Base-by-base conservation (phyloP, 2,329 filamentous ascomycete species). In the Gyromitra esculenta region DNA sequence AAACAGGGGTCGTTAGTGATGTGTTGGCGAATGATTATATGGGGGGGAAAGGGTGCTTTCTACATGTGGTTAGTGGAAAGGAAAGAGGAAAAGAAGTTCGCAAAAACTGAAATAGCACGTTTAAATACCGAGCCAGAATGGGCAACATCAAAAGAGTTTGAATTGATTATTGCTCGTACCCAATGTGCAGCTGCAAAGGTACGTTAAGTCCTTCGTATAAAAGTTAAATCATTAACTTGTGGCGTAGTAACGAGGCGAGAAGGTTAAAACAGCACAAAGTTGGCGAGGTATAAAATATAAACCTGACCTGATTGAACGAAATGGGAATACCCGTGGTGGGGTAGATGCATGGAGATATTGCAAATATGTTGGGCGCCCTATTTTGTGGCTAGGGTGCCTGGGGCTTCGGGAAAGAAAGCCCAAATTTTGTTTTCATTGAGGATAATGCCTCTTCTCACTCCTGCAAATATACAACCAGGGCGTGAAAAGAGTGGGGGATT, bases 201-300 rank as follows among this genome's bases (percentile, higher is more conserved):
- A 45, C 9, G 13, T 45, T 31, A 31, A 3, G 2, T 4, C 2
- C 41, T 84, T 4, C 7, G 6, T 31, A 59, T 35, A 25, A 25
- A 8, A 41, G n/a, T 43, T 60, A 39, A 39, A 78, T 52, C 9
- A 60, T 60, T 39, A 7, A 45, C 8, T 9, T 45, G 41, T 45
- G 13, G 7, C 7, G 3, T 15, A 25, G n/a, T 7, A 5, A 52
- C 48, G 18, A 7, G n/a, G n/a, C 0, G 48, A 45, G 15, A 45
- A 45, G 41, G 7, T 45, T 45, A 52, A 52, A 52, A 9, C 48
- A 0, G 25, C 48, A 25, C n/a, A 25, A 21, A 52, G n/a, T 25
- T 52, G 48, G 48, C 0, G 48, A 2, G 48, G 18, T 9, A 25
- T 9, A 18, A 11, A 11, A 18, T 52, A 1, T 9, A 25, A 52